A percentile compares a stretch with the other conserved stretches of the same genome.
Evolutionary conservation across 2,329 filamentous ascomycete genomes (phyloP).

Genomic region (Seiridium cupressi): DNA sequence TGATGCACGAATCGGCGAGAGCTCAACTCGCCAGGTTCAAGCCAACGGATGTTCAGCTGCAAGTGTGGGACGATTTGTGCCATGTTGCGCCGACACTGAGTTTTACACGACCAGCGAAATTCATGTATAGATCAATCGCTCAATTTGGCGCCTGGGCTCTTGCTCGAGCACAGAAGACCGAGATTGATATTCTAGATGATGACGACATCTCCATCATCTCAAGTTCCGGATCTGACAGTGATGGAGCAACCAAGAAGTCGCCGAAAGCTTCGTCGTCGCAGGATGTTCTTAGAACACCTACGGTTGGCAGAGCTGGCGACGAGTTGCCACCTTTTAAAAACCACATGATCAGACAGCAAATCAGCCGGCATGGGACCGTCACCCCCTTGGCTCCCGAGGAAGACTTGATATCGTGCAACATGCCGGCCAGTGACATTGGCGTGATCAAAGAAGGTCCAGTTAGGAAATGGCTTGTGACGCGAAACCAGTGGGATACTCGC

Average conservation of each 20-base stretch:
- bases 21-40: constrained; percentile 64
- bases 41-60: constrained; percentile 88
- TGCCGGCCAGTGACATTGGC: constrained; percentile 67
- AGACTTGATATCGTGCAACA: constrained; percentile 63
- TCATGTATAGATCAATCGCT: constrained; percentile 89
- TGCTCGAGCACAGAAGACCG: constrained; percentile 74
- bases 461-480: constrained; percentile 77
- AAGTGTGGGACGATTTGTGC: constrained; percentile 94
- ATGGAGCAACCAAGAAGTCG: constrained; percentile 22
- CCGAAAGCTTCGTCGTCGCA: constrained; percentile 4
- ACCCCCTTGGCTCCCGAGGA: constrained; percentile 63
- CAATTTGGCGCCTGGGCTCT: constrained; percentile 94
- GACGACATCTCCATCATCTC: constrained; percentile 76
- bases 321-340: constrained; percentile 74
- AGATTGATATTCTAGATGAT: constrained; percentile 80
- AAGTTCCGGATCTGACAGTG: constrained; percentile 45
- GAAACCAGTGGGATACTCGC: constrained; percentile 68
- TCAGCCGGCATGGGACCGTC: constrained; percentile 75
- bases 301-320: constrained; percentile 85
- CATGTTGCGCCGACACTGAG: constrained; percentile 92
- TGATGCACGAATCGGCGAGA: constrained; percentile 62
- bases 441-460: constrained; percentile 78
- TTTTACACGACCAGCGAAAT: constrained; percentile 93
- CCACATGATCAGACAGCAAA: constrained; percentile 89
- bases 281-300: constrained; percentile 16